Base-by-base conservation (phyloP, 208 protist genomes). In the Balamuthia mandrillaris region DNA sequence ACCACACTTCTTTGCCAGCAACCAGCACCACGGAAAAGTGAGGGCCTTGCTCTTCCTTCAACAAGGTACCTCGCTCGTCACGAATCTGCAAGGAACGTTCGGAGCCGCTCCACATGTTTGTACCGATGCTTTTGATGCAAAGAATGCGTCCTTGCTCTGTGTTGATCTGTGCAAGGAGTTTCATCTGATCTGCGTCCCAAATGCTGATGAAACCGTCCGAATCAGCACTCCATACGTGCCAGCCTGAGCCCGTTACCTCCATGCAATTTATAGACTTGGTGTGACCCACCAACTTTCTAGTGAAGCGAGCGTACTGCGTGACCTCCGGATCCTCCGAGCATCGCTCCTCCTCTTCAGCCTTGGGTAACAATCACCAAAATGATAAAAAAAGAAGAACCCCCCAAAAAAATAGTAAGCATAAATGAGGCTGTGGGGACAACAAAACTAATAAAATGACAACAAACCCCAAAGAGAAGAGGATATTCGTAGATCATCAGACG, bases 141-240 rank as follows among this genome's bases (percentile, higher is more conserved):
- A 79, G 58, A 16, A 79, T 79, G 10, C 70, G 70, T 9, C 70
- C 70, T 47, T 79, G 42, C 3, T 47, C 70, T 14, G 42, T 58
- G 49, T 79, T 47, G 27, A 79, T 29, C 45, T 79, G 47, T 18
- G 45, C 45, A 39, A 79, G 49, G 49, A 79, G 58, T 18, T 47
- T 29, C 12, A 79, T 39, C 33, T 79, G 45, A 6, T 79, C 70
- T 16, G n/a, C 70, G 12, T 79, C 70, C 70, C 70, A 79, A 39
- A 79, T 47, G 47, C 70, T 27, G 21, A 79, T 79, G 70, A 27
- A 45, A 7, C 70, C 70, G 7, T 12, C 70, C n/a, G 70, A 79
- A 47, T 79, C 70, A 37, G 31, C 70, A 16, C 45, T 45, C 70
- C 70, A 79, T 37, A 79, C 49, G 33, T 79, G 70, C 47, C 49